Percentiles rank a stretch among this genome's conserved stretches.
Conservation (phyloP, 768 basidiomycete species). For the Russula sp. region DNA sequence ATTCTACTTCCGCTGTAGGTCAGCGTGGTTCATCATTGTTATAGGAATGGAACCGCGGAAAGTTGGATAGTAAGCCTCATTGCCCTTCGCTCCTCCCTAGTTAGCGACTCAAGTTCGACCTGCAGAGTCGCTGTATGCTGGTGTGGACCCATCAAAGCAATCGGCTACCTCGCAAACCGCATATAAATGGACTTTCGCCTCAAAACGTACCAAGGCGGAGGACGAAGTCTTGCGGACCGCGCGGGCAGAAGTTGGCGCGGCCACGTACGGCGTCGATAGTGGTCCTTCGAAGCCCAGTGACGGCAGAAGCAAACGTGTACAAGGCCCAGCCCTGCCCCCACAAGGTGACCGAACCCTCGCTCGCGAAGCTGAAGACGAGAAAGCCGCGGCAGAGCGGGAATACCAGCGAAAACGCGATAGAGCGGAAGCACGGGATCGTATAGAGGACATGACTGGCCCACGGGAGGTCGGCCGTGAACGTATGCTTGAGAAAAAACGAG, state of each 20-base stretch:
- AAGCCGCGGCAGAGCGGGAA: constrained; percentile 44
- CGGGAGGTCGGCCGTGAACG: constrained; percentile 76
- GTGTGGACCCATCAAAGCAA: constrained; percentile 49
- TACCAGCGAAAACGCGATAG: constrained; percentile 64
- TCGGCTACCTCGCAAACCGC: constrained; percentile 65
- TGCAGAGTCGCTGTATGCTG: constrained; percentile 53
- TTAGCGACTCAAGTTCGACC: not conserved
- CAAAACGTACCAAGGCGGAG: constrained; percentile 56
- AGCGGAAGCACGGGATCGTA: constrained; percentile 55
- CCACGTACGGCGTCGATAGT: constrained; percentile 33
- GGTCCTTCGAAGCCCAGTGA: constrained; percentile 16
- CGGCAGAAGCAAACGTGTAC: constrained; percentile 38
- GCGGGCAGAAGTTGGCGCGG: constrained; percentile 50
- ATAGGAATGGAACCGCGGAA: constrained; percentile 79
- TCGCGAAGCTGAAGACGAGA: constrained; percentile 54
- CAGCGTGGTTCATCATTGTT: constrained; percentile 7
- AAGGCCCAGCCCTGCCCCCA: constrained; percentile 66
- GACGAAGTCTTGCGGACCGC: constrained; percentile 50
- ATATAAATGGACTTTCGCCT: constrained; percentile 85
- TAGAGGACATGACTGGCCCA: constrained; percentile 80
- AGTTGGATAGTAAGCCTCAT: constrained; percentile 49
- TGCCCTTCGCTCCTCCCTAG: not conserved
- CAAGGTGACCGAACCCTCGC: constrained; percentile 64
- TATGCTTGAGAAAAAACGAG: constrained; percentile 81
- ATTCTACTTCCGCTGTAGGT: not conserved